Conservation (phyloP, 352 stramenopile genomes). For the Globisporangium viniferum region DNA sequence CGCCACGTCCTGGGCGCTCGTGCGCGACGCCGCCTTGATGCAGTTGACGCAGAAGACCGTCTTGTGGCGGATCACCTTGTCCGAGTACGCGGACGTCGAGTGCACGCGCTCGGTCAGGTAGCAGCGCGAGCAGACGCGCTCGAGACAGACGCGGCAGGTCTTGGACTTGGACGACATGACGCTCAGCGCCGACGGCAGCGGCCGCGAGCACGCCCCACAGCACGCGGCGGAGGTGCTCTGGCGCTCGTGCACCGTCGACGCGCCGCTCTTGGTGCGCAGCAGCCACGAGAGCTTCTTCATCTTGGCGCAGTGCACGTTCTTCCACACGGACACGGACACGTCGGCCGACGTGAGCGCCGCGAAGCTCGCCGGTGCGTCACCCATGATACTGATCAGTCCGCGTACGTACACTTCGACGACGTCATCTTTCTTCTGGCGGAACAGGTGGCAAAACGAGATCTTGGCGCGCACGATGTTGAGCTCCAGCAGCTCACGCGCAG, state of each 20-base stretch:
- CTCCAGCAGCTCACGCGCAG: slow-evolving; percentile 36
- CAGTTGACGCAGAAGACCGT: background rate
- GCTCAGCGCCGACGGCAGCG: background rate
- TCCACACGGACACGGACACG: background rate
- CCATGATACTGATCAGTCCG: slow-evolving; percentile 26
- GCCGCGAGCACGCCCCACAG: background rate
- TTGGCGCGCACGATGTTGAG: slow-evolving; percentile 34
- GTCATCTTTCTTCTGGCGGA: slow-evolving; percentile 30
- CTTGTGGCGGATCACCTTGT: background rate
- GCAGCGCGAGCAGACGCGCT: slow-evolving; percentile 23
- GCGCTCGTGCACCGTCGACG: background rate
- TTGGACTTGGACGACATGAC: background rate
- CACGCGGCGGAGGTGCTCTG: background rate
- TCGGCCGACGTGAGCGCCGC: slow-evolving; percentile 21
- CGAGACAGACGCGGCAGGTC: slow-evolving; percentile 7
- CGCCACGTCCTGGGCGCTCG: background rate
- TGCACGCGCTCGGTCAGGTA: slow-evolving; percentile 4
- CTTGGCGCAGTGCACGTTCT: slow-evolving; percentile 31
- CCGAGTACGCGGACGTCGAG: background rate
- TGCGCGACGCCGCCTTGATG: background rate
- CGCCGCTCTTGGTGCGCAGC: slow-evolving; percentile 7
- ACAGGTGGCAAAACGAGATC: slow-evolving; percentile 47
- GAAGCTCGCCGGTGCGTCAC: slow-evolving; percentile 26
- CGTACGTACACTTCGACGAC: slow-evolving; percentile 40
- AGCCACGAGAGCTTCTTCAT: slow-evolving; percentile 40